Evolutionary conservation across 345 rosid species (phyloP), one percentile per base, ranked within the genome.

Genomic region (Melaleuca alternifolia): DNA sequence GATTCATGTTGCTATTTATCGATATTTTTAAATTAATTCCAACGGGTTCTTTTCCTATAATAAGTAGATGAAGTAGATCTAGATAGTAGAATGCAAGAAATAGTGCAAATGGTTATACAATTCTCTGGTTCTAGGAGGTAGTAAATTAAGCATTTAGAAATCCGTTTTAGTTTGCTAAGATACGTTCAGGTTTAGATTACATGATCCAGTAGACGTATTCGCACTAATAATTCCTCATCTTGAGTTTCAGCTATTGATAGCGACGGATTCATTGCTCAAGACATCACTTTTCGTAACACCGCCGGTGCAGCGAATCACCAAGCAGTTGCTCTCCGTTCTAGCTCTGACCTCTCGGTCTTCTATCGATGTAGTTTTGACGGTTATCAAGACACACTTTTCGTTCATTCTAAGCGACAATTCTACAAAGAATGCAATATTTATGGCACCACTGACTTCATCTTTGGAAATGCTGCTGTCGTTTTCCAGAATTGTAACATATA

Each of bases 321-420:
- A 86, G 98, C 96, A 3, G 96, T 95, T 10, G 96, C 96, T 57
- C 90, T 95, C 82, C 89, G 98, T 23, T 93, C 96, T 33, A 94
- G 93, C 26, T 90, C 96, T 3, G 96, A 95, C 71, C 92, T 92
- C 86, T 94, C 96, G 0, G 94, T 93, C 33, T 93, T 95, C 85
- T 94, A 93, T 84, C 86, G 86, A 10, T 95, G 96, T 50, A 89
- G 94, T 61, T 90, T 95, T 11, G 94, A 93, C 83, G 96, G 91
- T 4, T 93, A 94, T 87, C 96, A 95, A 83, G 98, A 94, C 88
- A 94, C 96, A 0, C 92, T 94, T 71, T 95, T 89, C 56, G 94
- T 90, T 30, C 97, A 94, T 88, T 94, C 95, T 2, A 90, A 94
- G 77, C 87, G 97, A 24, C 96, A 95, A 33, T 95, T 93, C 89